phyloP scores from a whole-genome alignment of 2,329 filamentous ascomycete species.

The Colletotrichum tofieldiae region DNA sequence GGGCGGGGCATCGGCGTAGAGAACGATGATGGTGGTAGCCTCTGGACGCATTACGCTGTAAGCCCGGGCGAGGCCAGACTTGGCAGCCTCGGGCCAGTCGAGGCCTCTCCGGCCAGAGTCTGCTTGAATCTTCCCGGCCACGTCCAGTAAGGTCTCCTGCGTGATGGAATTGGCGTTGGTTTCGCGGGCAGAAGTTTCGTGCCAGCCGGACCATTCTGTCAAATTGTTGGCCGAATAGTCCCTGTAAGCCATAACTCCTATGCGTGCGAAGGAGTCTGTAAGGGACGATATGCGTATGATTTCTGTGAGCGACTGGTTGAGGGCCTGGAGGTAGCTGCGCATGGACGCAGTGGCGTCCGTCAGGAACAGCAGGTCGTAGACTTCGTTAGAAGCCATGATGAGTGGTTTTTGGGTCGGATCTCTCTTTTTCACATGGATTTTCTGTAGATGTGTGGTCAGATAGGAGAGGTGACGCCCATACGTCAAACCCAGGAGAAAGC shows the following conservation, averaged over 20 bases:
- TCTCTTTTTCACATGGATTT: background rate
- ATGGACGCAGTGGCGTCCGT: conserved; percentile 65
- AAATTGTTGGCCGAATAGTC: conserved; percentile 56
- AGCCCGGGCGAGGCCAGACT: conserved; percentile 64
- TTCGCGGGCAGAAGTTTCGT: conserved; percentile 44
- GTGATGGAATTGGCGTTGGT: conserved; percentile 44
- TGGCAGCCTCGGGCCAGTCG: conserved; percentile 64
- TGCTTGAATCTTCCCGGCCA: conserved; percentile 53
- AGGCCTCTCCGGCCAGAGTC: conserved; percentile 50
- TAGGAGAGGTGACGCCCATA: background rate
- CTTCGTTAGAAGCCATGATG: conserved; percentile 29
- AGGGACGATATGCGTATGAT: conserved; percentile 65
- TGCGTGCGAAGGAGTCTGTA: conserved; percentile 64
- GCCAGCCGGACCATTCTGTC: conserved; percentile 67
- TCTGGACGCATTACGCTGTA: conserved; percentile 63
- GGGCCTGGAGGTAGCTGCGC: conserved; percentile 58
- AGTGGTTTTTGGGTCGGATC: background rate
- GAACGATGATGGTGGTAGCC: conserved; percentile 64
- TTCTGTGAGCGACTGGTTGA: conserved; percentile 64
- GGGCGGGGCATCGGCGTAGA: conserved; percentile 66
- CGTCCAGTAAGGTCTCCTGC: conserved; percentile 54
- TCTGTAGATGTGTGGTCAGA: background rate
- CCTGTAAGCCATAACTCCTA: conserved; percentile 66
- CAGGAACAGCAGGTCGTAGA: conserved; percentile 63
- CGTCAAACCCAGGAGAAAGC: background rate